Conservation (phyloP, 2,329 filamentous ascomycete species). For the Phialocephala sp. region DNA sequence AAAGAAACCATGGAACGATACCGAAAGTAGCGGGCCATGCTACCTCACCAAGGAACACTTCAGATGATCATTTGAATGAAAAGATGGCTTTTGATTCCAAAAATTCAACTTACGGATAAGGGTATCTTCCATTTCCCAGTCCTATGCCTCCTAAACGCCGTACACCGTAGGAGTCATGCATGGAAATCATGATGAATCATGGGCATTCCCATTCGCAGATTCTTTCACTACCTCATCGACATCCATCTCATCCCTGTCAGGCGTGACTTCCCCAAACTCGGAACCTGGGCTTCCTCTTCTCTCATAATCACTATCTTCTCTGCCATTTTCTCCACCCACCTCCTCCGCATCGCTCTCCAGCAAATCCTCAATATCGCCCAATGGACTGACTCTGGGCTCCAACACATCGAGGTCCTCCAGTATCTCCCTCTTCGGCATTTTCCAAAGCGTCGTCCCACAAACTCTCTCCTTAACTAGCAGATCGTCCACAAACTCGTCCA, state of each 20-base stretch:
- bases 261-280: slow-evolving; percentile 46
- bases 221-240: slow-evolving; percentile 27
- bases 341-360: slow-evolving; percentile 54
- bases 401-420: slow-evolving; percentile 89
- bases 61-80: too few relatives aligned
- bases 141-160: background rate
- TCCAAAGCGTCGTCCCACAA: slow-evolving; percentile 90
- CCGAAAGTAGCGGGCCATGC: too few relatives aligned
- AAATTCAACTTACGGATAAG: background rate
- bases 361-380: slow-evolving; percentile 79
- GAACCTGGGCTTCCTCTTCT: slow-evolving; percentile 45
- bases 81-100: background rate
- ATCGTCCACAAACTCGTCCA: slow-evolving; percentile 96
- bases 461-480: slow-evolving; percentile 86
- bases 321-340: slow-evolving; percentile 34
- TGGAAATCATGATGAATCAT: background rate
- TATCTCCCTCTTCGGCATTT: slow-evolving; percentile 80
- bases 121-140: background rate
- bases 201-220: slow-evolving; percentile 20
- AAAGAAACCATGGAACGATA: too few relatives aligned
- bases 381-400: slow-evolving; percentile 82
- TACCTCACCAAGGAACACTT: too few relatives aligned
- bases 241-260: slow-evolving; percentile 30
- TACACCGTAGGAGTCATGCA: background rate
- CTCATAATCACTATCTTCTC: slow-evolving; percentile 14